Conservation (phyloP, 73 alveolate species). For the Tetrahymena malaccensis region DNA sequence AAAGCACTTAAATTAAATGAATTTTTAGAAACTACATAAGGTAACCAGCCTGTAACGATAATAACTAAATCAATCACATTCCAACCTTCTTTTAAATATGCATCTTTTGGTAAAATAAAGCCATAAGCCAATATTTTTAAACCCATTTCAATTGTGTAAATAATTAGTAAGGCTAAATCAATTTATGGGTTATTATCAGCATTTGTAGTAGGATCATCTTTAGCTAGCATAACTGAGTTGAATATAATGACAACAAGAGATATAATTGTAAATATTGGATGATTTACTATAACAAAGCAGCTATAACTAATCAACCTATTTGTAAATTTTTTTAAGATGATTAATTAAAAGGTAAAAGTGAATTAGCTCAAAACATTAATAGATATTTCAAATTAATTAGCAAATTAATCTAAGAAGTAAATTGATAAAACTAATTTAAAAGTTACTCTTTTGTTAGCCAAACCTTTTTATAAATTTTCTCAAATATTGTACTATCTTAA, state of each 20-base stretch:
- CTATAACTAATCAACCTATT: not conserved
- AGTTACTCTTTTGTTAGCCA: not conserved
- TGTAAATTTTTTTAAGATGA: no score
- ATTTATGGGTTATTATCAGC: not conserved
- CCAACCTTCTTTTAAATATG: constrained; percentile 67
- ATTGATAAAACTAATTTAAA: not conserved
- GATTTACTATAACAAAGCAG: not conserved
- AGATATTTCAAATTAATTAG: not conserved
- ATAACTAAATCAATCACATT: constrained; percentile 58
- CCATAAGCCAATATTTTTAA: constrained; percentile 46
- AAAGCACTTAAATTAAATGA: constrained; percentile 66
- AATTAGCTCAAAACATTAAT: no score
- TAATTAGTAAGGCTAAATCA: constrained; percentile 14
- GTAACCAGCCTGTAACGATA: constrained; percentile 57
- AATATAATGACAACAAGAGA: constrained; percentile 14
- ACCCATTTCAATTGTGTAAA: constrained; percentile 38
- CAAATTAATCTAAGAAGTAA: not conserved
- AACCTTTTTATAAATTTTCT: not conserved
- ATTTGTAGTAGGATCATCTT: no score
- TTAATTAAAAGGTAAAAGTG: no score
- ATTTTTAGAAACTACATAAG: constrained; percentile 39
- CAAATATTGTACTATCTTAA: not conserved
- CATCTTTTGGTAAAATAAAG: not conserved
- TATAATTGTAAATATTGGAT: constrained; percentile 3
- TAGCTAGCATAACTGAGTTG: constrained; percentile 67